Evolutionary conservation across 805 yeast species (phyloP).

Genomic region (Candida michaelii): DNA sequence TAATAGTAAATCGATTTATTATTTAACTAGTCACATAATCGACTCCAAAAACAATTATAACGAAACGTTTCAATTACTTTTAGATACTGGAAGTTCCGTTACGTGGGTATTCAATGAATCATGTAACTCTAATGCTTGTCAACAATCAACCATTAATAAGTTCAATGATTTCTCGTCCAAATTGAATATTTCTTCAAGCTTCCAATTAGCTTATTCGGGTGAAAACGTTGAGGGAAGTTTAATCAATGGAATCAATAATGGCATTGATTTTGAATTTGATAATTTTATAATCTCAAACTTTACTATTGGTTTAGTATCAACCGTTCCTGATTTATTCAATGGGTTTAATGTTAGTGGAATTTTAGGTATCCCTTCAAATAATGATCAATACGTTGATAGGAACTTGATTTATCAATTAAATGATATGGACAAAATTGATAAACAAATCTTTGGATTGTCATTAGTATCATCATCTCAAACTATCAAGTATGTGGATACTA

Average conservation of each 20-base stretch:
- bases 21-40: constrained; percentile 18
- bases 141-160: constrained; percentile 22
- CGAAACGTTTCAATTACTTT: constrained; percentile 48
- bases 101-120: constrained; percentile 59
- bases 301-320: constrained; percentile 52
- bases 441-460: constrained; percentile 38
- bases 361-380: constrained; percentile 54
- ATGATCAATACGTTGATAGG: constrained; percentile 27
- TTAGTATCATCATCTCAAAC: constrained; percentile 19
- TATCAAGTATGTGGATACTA: constrained; percentile 15
- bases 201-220: constrained; percentile 52
- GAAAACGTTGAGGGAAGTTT: constrained; percentile 54
- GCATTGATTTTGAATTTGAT: constrained; percentile 26
- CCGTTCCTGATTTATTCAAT: constrained; percentile 54
- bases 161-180: constrained; percentile 21
- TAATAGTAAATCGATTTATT: constrained; percentile 21
- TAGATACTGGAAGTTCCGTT: constrained; percentile 68
- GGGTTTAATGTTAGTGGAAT: constrained; percentile 58
- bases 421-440: constrained; percentile 30
- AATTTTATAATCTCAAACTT: constrained; percentile 38
- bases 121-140: constrained; percentile 48
- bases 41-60: constrained; percentile 23
- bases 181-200: constrained; percentile 27
- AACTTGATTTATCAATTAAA: constrained; percentile 44
- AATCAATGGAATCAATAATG: constrained; percentile 32